Evolutionary conservation across 139 green algal genomes (phyloP).

Genomic region (Mychonastes homosphaera): DNA sequence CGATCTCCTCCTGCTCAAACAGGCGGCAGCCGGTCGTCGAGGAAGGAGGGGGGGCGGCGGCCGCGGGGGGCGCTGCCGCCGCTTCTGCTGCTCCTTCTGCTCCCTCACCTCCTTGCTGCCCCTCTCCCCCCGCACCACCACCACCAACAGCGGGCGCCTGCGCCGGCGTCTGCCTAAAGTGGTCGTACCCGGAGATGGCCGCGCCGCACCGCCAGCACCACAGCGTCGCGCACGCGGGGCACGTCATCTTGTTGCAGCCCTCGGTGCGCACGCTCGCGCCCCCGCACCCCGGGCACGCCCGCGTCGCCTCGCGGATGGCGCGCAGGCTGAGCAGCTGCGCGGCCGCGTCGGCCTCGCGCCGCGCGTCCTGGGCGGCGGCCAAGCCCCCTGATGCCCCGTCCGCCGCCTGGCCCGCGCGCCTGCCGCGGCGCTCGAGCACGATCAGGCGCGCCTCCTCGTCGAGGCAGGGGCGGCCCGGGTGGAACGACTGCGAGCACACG

Average conservation of each 20-base stretch:
- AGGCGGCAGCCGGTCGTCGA: conserved; percentile 8
- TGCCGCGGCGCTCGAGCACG: conserved; percentile 22
- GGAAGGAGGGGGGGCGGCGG: neutral
- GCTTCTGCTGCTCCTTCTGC: no score
- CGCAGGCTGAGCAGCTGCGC: conserved; percentile 6
- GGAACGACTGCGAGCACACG: conserved; percentile 54
- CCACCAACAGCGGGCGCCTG: neutral
- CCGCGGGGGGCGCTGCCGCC: neutral
- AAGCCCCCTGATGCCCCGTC: no score
- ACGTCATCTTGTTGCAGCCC: conserved; percentile 88
- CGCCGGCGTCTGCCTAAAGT: conserved; percentile 14
- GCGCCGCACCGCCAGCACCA: conserved; percentile 29
- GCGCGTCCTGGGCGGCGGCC: no score
- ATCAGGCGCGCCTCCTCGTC: conserved; percentile 25
- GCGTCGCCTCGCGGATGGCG: conserved; percentile 9
- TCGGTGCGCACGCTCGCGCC: conserved; percentile 53
- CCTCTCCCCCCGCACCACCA: neutral
- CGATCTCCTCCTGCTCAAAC: conserved; percentile 57
- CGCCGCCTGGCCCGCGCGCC: no score
- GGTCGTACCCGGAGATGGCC: conserved; percentile 26
- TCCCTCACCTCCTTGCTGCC: no score
- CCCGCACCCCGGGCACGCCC: conserved; percentile 54
- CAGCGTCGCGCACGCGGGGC: conserved; percentile 41
- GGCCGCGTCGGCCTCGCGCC: no score
- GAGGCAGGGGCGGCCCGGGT: conserved; percentile 47